Percentiles rank a stretch among this genome's conserved stretches.
Evolutionary conservation across 345 rosid species (phyloP).

Genomic region (Salix brachista): DNA sequence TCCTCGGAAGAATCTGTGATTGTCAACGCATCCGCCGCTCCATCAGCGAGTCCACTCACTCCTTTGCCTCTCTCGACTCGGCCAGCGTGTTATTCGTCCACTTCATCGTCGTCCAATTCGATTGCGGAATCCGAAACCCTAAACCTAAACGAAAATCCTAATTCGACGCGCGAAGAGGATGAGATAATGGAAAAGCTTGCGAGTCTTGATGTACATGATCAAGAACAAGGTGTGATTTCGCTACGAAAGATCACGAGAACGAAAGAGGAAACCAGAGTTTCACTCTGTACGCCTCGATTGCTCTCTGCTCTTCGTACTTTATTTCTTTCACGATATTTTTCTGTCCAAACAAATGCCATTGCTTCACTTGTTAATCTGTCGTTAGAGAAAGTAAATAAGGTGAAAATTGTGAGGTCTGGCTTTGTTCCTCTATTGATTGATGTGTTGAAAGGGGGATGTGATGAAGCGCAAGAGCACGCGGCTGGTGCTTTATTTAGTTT

Average conservation of each 20-base stretch:
- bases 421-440: slow-evolving; percentile 30
- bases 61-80: slow-evolving; percentile 70
- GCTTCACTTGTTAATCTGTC: slow-evolving; percentile 30
- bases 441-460: slow-evolving; percentile 18
- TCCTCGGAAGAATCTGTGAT: slow-evolving; percentile 32
- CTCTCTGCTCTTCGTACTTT: slow-evolving; percentile 13
- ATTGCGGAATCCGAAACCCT: slow-evolving; percentile 19
- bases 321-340: slow-evolving; percentile 14
- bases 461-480: slow-evolving; percentile 30
- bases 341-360: slow-evolving; percentile 21
- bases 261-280: slow-evolving; percentile 18
- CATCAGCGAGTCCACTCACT: slow-evolving; percentile 40
- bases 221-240: slow-evolving; percentile 19
- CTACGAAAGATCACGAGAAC: slow-evolving; percentile 22
- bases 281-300: slow-evolving; percentile 12
- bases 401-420: slow-evolving; percentile 30
- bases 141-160: slow-evolving; percentile 12
- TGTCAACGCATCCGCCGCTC: slow-evolving; percentile 1
- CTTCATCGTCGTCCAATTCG: slow-evolving; percentile 14
- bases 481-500: slow-evolving; percentile 32
- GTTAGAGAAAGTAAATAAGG: slow-evolving; percentile 25
- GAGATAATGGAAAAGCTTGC: slow-evolving; percentile 21
- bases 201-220: slow-evolving; percentile 23
- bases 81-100: slow-evolving; percentile 52
- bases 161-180: slow-evolving; percentile 14